phyloP scores from a whole-genome alignment of 768 basidiomycete genomes.

The Amanita pallidorosea region DNA sequence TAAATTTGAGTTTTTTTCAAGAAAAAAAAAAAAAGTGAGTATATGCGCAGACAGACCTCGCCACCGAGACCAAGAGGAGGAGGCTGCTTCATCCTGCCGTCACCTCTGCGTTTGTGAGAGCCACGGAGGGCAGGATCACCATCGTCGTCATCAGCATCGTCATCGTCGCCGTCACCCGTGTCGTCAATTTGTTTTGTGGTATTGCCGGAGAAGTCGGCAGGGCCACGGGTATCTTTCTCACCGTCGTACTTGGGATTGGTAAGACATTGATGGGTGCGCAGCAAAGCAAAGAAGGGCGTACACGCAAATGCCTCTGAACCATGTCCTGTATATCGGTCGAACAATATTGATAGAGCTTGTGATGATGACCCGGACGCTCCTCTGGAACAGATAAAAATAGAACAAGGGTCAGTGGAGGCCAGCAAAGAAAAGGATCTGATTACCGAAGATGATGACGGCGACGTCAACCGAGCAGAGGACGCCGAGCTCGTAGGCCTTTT shows the following conservation, averaged over 20 bases:
- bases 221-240: slow-evolving; percentile 36
- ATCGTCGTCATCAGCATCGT: slow-evolving; percentile 30
- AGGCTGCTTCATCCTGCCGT: slow-evolving; percentile 21
- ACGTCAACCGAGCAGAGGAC: slow-evolving; percentile 85
- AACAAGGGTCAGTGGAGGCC: slow-evolving; percentile 16
- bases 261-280: slow-evolving; percentile 9
- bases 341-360: slow-evolving; percentile 77
- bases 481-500: slow-evolving; percentile 86
- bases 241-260: slow-evolving; percentile 30
- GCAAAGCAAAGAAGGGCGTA: slow-evolving; percentile 13
- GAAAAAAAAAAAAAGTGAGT: background rate
- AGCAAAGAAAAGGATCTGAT: slow-evolving; percentile 7
- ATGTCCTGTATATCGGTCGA: slow-evolving; percentile 61
- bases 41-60: background rate
- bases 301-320: slow-evolving; percentile 53
- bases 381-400: slow-evolving; percentile 44
- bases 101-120: slow-evolving; percentile 18
- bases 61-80: background rate
- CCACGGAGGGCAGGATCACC: slow-evolving; percentile 12
- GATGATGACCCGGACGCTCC: slow-evolving; percentile 68
- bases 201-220: slow-evolving; percentile 33
- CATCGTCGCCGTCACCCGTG: slow-evolving; percentile 29
- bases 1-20: slow-evolving; percentile 15
- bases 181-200: slow-evolving; percentile 20
- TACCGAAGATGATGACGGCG: slow-evolving; percentile 75